These are phyloP conservation scores for Pythium angustatum DNA, from an alignment of 352 stramenopile species.

Conservation along the genomic window DNA sequence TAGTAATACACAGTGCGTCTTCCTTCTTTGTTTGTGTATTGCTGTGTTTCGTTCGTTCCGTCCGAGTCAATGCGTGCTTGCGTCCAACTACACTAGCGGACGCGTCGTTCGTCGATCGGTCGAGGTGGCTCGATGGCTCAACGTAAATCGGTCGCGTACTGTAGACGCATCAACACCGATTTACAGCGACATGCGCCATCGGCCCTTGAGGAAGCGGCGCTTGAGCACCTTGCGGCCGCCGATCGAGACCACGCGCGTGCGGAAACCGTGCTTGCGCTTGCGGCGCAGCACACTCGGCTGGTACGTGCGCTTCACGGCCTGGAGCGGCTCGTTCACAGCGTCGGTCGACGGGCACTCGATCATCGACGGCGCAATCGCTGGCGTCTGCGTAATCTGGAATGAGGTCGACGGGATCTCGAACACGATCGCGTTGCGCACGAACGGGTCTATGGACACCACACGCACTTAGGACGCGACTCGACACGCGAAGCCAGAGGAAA, in stretches of 20 bases:
- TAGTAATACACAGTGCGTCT: background rate
- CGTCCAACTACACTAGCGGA: constrained; percentile 27
- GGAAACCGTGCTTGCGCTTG: constrained; percentile 88
- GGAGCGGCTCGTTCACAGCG: constrained; percentile 58
- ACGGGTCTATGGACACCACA: constrained; percentile 32
- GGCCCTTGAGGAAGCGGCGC: constrained; percentile 78
- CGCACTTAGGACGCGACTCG: too few relatives aligned
- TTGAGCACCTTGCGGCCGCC: constrained; percentile 79
- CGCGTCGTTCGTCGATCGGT: too few relatives aligned
- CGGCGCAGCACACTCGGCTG: constrained; percentile 84
- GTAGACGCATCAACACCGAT: too few relatives aligned
- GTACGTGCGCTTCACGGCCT: constrained; percentile 85
- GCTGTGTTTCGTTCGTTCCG: background rate
- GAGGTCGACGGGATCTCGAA: constrained; percentile 40
- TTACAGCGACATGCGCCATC: constrained; percentile 85
- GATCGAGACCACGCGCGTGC: constrained; percentile 70
- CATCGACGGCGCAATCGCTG: constrained; percentile 33
- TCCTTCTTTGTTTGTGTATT: background rate
- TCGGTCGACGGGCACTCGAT: constrained; percentile 48
- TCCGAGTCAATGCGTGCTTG: constrained; percentile 1
- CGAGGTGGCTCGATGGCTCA: too few relatives aligned
- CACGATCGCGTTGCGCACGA: constrained; percentile 42
- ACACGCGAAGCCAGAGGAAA: too few relatives aligned
- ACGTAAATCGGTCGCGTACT: too few relatives aligned
- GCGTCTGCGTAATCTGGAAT: constrained; percentile 47